Base-by-base conservation (phyloP, 2,329 filamentous ascomycete species). In the Lojkania enalia region DNA sequence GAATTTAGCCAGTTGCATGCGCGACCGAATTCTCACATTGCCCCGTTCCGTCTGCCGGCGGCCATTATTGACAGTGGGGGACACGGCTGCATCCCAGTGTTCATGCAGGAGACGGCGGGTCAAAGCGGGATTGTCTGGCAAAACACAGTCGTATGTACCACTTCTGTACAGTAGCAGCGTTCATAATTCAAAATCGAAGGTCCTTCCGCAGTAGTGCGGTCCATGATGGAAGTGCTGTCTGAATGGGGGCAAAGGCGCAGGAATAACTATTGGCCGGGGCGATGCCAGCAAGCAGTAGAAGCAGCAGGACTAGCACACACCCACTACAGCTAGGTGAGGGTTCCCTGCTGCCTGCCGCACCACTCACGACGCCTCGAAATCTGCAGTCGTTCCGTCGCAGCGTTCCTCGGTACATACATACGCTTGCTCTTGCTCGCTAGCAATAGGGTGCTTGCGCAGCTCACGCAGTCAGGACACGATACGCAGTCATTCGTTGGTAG, bases 1-100 rank as follows among this genome's bases (percentile, higher is more conserved):
- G 32, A 40, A 44, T 53, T 49, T 50, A 49, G 43, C 50, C 44
- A 42, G 32, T 32, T 23, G n/a, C 30, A 44, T 48, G 44, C 44
- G 37, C 39, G 15, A 31, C 37, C 33, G 44, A 16, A 66, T 39
- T 16, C 44, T 42, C 38, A 33, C 39, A 29, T n/a, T n/a, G n/a
- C n/a, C n/a, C n/a, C n/a, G n/a, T n/a, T n/a, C n/a, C n/a, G n/a
- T n/a, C n/a, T n/a, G 38, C 25, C 29, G 13, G 44, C 23, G 23
- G 7, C 7, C 23, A 7, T 7, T 7, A n/a, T n/a, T 7, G n/a
- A 27, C 23, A 27, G 23, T 27, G 23, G n/a, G 23, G n/a, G 23
- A 27, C n/a, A n/a, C 23, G 23, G 23, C 23, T n/a, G 23, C 23
- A 27, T 7, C 23, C 7, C 23, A 27, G 23, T n/a, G 7, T 44